These are phyloP conservation scores for Chamaecrista fasciculata DNA, from an alignment of 306 rosid species.

Conservation along the genomic window DNA sequence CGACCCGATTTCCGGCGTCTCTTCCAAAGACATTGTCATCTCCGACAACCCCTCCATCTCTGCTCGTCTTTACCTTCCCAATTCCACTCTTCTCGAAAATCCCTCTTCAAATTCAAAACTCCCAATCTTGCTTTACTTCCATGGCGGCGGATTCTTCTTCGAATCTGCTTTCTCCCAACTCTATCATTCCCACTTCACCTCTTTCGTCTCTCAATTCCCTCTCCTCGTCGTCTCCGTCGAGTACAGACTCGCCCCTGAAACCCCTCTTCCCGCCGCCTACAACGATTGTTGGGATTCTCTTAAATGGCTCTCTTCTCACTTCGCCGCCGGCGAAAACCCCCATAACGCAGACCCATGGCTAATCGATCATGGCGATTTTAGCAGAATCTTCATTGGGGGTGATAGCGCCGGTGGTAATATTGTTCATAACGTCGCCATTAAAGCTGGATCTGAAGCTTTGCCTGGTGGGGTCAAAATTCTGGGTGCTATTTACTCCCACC, in stretches of 20 bases:
- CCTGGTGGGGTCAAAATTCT: constrained; percentile 26
- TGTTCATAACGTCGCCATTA: constrained; percentile 36
- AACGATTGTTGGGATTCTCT: constrained; percentile 42
- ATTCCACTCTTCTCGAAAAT: neutral
- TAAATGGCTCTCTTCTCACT: constrained; percentile 39
- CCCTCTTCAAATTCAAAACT: constrained; percentile 21
- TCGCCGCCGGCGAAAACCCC: neutral
- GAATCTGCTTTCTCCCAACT: constrained; percentile 39
- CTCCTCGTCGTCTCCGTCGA: constrained; percentile 40
- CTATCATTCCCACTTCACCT: constrained; percentile 25
- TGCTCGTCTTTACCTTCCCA: constrained; percentile 36
- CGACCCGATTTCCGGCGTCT: constrained; percentile 31
- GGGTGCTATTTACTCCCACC: constrained; percentile 36
- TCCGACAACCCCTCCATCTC: constrained; percentile 31
- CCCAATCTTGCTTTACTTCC: constrained; percentile 44
- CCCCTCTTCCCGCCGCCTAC: constrained; percentile 35
- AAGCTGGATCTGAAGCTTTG: constrained; percentile 35
- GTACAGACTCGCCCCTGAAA: constrained; percentile 45
- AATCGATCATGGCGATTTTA: constrained; percentile 24
- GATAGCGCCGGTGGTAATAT: constrained; percentile 54
- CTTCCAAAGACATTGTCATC: constrained; percentile 43
- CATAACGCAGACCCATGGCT: constrained; percentile 39
- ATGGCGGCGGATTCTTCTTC: constrained; percentile 39
- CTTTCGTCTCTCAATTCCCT: constrained; percentile 24
- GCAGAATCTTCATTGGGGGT: constrained; percentile 40